Percentiles rank a stretch among this genome's conserved stretches.
Conservation (phyloP, 1,284 basidiomycete species). For the Austroboletus rostrupii region DNA sequence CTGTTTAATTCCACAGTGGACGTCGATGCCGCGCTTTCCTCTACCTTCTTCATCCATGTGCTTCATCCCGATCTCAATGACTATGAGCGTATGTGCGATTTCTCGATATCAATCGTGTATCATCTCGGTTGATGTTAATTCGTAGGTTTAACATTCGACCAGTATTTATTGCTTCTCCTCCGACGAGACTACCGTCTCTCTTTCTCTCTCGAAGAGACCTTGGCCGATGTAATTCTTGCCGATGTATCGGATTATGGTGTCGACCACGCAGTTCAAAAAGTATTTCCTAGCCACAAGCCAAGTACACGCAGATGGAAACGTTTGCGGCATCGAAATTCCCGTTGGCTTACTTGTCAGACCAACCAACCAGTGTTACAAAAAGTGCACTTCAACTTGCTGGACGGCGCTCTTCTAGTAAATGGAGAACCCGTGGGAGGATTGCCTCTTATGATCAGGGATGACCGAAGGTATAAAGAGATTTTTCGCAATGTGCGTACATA, state of each 20-base stretch:
- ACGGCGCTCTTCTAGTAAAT: conserved; percentile 12
- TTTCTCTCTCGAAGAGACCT: background rate
- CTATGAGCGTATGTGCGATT: background rate
- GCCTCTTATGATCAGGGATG: conserved; percentile 27
- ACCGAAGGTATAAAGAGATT: background rate
- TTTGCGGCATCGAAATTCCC: background rate
- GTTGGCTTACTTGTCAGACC: background rate
- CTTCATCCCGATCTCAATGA: background rate
- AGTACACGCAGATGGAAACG: background rate
- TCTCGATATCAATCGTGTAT: background rate
- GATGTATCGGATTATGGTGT: conserved; percentile 18
- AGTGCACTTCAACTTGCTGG: conserved; percentile 1
- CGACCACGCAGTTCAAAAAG: conserved; percentile 27
- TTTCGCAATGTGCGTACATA: conserved; percentile 3
- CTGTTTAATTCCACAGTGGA: background rate
- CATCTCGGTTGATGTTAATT: background rate
- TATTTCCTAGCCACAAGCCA: conserved; percentile 27
- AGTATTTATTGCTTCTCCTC: background rate
- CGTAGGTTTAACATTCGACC: background rate
- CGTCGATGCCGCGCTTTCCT: background rate
- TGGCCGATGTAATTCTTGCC: conserved; percentile 1
- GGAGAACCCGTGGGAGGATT: conserved; percentile 38
- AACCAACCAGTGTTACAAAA: conserved; percentile 8
- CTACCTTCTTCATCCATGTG: background rate
- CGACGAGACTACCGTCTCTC: background rate